Base-by-base conservation (phyloP, 2,329 filamentous ascomycete genomes). In the Xylariaceae sp. region DNA sequence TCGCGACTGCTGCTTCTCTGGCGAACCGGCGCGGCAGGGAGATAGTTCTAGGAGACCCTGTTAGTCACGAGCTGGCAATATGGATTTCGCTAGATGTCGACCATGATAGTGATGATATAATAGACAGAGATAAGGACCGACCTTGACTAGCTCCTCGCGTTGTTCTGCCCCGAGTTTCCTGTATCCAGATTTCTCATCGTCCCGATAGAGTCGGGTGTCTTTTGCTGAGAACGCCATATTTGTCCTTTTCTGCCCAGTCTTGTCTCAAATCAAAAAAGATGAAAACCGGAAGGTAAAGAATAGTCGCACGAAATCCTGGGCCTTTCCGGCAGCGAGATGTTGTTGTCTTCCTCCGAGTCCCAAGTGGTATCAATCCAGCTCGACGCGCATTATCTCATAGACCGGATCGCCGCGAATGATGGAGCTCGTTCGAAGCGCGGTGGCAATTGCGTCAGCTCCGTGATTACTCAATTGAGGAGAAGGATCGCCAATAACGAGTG, bases 61-160 rank as follows among this genome's bases (percentile, higher is more conserved):
- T 65, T 52, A 66, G 61, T 45, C 37, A 49, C 11, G 3, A 37
- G 44, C 42, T n/a, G 48, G 35, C 5, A 54, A 34, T 2, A 18
- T 0, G 52, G 30, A 45, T 45, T 18, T 50, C 10, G 11, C 23
- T 7, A 17, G 17, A 18, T 44, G 8, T 4, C 39, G 42, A n/a
- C 30, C 18, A 30, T 49, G 17, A 30, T 10, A 15, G 37, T 9
- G 37, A 8, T 13, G 37, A 17, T 17, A 44, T 44, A 37, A 30
- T 42, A 9, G 39, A 18, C 39, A 17, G 48, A 55, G 15, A 56
- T 10, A 11, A 44, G 56, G 51, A 56, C 65, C 23, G 58, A 80
- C 79, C 74, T 79, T 70, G 52, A 80, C 64, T 18, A 82, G 70
- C 62, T 75, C 74, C 61, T 79, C 71, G 60, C 78, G 73, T 75